These are phyloP conservation scores for Xylaria longipes DNA, from an alignment of 495 filamentous ascomycete genomes.

Conservation along the genomic window DNA sequence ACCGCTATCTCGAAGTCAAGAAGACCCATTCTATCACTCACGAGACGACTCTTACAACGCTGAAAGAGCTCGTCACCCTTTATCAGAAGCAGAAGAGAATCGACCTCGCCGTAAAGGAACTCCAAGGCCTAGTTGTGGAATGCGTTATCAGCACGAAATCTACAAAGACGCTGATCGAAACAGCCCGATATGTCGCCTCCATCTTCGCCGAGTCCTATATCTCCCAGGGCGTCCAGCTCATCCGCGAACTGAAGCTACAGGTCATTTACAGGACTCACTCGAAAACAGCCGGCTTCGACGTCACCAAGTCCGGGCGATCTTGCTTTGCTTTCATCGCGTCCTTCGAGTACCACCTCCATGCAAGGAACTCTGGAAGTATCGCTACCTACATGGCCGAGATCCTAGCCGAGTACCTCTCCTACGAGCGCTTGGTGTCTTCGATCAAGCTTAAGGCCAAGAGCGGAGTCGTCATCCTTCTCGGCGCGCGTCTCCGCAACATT, in stretches of 20 bases:
- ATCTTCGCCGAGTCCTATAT: conserved; percentile 16
- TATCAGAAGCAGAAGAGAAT: conserved; percentile 17
- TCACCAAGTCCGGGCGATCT: conserved; percentile 18
- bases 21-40: conserved; percentile 8
- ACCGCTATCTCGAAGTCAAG: conserved; percentile 16
- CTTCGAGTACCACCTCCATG: conserved; percentile 19
- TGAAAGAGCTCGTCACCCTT: conserved; percentile 12
- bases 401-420: conserved; percentile 18
- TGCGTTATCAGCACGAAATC: background rate
- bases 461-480: conserved; percentile 12
- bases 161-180: conserved; percentile 16
- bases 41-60: conserved; percentile 13
- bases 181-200: conserved; percentile 14
- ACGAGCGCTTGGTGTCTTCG: conserved; percentile 14
- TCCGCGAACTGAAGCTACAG: conserved; percentile 17
- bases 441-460: conserved; percentile 16
- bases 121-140: conserved; percentile 11
- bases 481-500: conserved; percentile 14
- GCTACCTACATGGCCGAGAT: conserved; percentile 16
- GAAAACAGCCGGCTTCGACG: conserved; percentile 4
- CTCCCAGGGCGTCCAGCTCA: conserved; percentile 21
- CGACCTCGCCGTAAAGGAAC: conserved; percentile 19
- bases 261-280: conserved; percentile 5
- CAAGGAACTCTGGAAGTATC: conserved; percentile 7
- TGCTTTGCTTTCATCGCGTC: conserved; percentile 21